A percentile compares a stretch with the other conserved stretches of the same genome.
Evolutionary conservation across 2,329 filamentous ascomycete species (phyloP).

Genomic region (Colletotrichum sp.): DNA sequence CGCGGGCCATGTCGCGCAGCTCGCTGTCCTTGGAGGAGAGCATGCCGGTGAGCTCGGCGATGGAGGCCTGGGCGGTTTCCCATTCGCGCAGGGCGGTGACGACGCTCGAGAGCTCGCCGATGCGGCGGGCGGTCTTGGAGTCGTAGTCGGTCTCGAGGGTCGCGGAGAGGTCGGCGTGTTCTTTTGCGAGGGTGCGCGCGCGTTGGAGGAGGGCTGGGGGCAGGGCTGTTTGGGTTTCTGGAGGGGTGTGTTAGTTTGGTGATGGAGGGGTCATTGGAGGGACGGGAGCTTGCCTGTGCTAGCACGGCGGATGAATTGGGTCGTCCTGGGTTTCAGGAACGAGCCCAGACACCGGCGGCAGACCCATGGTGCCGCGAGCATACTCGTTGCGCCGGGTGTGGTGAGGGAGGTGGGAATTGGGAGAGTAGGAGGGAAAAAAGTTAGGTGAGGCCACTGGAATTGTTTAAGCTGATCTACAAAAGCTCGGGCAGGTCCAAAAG

Average conservation of each 20-base stretch:
- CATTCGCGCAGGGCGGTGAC: conserved; percentile 63
- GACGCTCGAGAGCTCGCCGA: conserved; percentile 65
- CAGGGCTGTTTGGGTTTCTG: conserved; percentile 39
- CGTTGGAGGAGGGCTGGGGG: conserved; percentile 64
- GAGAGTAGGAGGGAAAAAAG: background rate
- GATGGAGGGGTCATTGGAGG: background rate
- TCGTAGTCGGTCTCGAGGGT: conserved; percentile 62
- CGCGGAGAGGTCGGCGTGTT: conserved; percentile 60
- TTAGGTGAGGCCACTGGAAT: background rate
- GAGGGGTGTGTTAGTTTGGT: background rate
- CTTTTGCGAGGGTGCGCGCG: conserved; percentile 60
- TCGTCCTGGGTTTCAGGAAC: conserved; percentile 31
- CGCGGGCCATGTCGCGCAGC: conserved; percentile 77
- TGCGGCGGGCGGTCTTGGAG: conserved; percentile 59
- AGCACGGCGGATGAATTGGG: conserved; percentile 42
- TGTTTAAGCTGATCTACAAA: background rate
- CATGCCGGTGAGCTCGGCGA: conserved; percentile 59
- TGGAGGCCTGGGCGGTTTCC: conserved; percentile 57
- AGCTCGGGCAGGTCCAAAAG: background rate
- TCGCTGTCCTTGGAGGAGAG: conserved; percentile 65
- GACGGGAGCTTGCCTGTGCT: conserved; percentile 38
- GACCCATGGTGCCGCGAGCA: conserved; percentile 54
- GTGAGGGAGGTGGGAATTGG: background rate
- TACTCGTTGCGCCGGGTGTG: conserved; percentile 18
- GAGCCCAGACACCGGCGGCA: conserved; percentile 55